Base-by-base conservation (phyloP, 1,139 yeast species). In the Zygosaccharomyces sapae region DNA sequence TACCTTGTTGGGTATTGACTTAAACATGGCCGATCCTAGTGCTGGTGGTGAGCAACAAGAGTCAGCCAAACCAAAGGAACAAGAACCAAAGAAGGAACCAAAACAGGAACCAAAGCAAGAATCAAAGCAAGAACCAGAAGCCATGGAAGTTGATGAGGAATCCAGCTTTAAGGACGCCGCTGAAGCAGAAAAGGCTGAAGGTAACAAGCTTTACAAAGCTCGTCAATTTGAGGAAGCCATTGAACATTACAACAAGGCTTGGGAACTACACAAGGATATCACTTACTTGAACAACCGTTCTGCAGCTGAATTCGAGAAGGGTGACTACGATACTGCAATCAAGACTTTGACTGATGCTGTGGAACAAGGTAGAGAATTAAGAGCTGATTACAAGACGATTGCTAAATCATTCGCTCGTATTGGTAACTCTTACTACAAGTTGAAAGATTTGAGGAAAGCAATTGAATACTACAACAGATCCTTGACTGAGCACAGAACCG, bases 221-320 rank as follows among this genome's bases (percentile, higher is more conserved):
- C 86, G 86, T 65, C 76, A 90, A 63, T 94, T 94, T 58, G 97
- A 88, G 63, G 96, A 85, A 62, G 98, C 99, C 37, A 90, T 94
- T 65, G 86, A 74, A 48, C 75, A 80, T 54, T 94, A 94, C 72
- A 75, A 86, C 63, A 77, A 81, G 62, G 99, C 99, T 2, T 94
- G 92, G 87, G 85, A 83, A 39, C 68, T 82, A 29, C 72, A 75
- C 70, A 77, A 83, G 63, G 98, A 94, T 64, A 87, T 92, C 62
- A 92, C 98, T 1, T 94, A 86, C 68, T 76, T 94, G 66, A 94
- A 92, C 74, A 94, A 94, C 75, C 81, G 95, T 63, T 94, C 98
- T 33, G 98, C 99, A 47, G 98, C 98, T 25, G 96, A 92, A 69
- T 92, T 71, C 62, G 99, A 94, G 71, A 89, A 90, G 69, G 96